Conservation (phyloP, 805 yeast species). For the Suhomyces prunicola region DNA sequence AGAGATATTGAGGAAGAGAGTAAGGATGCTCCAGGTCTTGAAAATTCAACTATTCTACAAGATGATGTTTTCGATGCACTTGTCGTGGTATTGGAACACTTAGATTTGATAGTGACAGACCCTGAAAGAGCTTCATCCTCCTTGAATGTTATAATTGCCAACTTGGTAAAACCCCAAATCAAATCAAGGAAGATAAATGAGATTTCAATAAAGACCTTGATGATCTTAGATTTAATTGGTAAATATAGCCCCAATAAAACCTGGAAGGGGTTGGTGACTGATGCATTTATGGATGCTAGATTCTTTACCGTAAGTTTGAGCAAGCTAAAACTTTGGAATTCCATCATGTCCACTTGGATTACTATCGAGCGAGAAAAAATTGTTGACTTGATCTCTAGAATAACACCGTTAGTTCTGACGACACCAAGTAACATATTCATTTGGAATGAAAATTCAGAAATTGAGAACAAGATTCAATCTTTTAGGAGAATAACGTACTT, state of each 20-base stretch:
- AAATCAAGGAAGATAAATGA: conserved; percentile 42
- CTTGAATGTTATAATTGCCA: conserved; percentile 51
- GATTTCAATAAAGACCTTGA: conserved; percentile 40
- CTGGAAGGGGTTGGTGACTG: conserved; percentile 67
- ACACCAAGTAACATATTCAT: conserved; percentile 61
- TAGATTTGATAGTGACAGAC: conserved; percentile 49
- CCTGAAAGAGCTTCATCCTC: conserved; percentile 55
- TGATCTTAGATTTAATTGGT: conserved; percentile 42
- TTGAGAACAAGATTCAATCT: conserved; percentile 48
- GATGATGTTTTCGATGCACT: conserved; percentile 45
- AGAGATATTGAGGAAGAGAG: conserved; percentile 12
- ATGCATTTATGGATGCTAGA: conserved; percentile 57
- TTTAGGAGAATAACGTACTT: conserved; percentile 65
- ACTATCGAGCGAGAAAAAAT: conserved; percentile 58
- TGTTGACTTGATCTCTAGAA: conserved; percentile 40
- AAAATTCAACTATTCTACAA: conserved; percentile 17
- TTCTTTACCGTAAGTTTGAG: conserved; percentile 44
- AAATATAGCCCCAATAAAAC: conserved; percentile 38
- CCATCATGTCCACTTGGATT: conserved; percentile 62
- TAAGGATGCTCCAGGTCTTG: conserved; percentile 5
- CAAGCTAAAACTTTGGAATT: conserved; percentile 47
- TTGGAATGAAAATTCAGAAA: conserved; percentile 67
- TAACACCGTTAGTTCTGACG: conserved; percentile 38
- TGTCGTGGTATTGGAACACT: conserved; percentile 27
- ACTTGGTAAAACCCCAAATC: conserved; percentile 50